Percentiles rank a stretch among this genome's conserved stretches.
Conservation (phyloP, 2,329 filamentous ascomycete species). For the Xylariaceae sp. region DNA sequence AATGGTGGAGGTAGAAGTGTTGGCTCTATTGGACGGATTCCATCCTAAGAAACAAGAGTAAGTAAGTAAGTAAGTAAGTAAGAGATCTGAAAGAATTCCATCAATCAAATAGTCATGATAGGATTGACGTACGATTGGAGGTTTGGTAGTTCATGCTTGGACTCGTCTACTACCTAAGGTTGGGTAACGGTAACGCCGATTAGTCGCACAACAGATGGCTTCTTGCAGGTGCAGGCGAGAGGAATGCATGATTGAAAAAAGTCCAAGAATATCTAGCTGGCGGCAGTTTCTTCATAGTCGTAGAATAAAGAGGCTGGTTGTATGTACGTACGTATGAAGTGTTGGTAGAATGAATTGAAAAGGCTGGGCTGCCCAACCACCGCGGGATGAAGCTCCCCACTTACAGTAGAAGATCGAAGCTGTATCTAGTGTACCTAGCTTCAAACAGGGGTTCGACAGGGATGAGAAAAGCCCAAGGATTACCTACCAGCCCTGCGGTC, state of each 20-base stretch:
- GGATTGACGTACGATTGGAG: conserved; percentile 23
- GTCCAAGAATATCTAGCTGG: conserved; percentile 22
- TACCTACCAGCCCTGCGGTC: too few species aligned
- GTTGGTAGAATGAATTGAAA: not conserved
- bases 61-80: conserved; percentile 6
- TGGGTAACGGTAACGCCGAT: conserved; percentile 24
- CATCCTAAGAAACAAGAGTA: conserved; percentile 20
- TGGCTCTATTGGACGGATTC: conserved; percentile 20
- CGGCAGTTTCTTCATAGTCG: conserved; percentile 13
- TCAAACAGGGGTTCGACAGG: too few species aligned
- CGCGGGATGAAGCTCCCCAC: conserved; percentile 1
- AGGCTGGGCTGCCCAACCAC: conserved; percentile 26
- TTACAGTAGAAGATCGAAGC: too few species aligned
- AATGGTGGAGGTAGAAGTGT: conserved; percentile 16
- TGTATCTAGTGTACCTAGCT: too few species aligned
- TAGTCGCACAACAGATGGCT: conserved; percentile 19
- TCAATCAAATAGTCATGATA: not conserved
- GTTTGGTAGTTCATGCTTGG: conserved; percentile 29
- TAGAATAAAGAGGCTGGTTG: conserved; percentile 27
- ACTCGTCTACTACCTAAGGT: too few species aligned
- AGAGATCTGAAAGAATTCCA: conserved; percentile 9
- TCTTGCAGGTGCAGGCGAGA: conserved; percentile 16
- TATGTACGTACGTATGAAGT: not conserved
- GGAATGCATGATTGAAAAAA: conserved; percentile 17
- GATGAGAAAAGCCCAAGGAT: too few species aligned